Base-by-base conservation (phyloP, 345 rosid genomes). In the Arabis hirsuta region DNA sequence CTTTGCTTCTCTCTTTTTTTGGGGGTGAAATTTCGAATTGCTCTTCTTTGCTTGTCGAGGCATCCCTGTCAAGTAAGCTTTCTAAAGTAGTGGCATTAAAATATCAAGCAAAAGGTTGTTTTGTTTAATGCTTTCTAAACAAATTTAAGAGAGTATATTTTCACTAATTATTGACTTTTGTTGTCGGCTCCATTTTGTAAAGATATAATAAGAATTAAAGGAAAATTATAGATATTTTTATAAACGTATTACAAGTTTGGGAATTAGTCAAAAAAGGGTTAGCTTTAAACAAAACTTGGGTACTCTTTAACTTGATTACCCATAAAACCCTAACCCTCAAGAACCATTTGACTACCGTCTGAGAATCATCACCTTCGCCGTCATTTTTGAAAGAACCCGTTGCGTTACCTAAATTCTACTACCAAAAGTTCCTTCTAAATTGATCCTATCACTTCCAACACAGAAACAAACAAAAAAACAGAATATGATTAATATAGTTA, bases 301-400 rank as follows among this genome's bases (percentile, higher is more conserved):
- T 69, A 75, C 65, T 41, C 47, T 13, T 45, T 10, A 44, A 61
- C 70, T 62, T 46, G 62, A 54, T 19, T 54, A 70, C 66, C 79
- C 79, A 63, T 76, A 69, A 39, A 76, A 69, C 71, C 71, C 71
- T 76, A 76, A 76, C 79, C 79, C 79, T 63, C 71, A 69, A 76
- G 47, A 76, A 76, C 75, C 58, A 76, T 41, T 54, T 26, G 62
- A 29, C 67, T 56, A 50, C 53, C 52, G 51, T n/a, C 55, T 55
- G 41, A 62, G 62, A 62, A 43, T 31, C 68, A 46, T 44, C 53
- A 56, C 58, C 62, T 62, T 62, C 16, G 77, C 77, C 77, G 67
- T 74, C 27, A 59, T 42, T 44, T 32, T 7, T 2, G 32, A 69
- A 54, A 44, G 22, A 72, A 54, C 47, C 26, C 41, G 20, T 56